Evolutionary conservation across 495 filamentous ascomycete genomes (phyloP).

Genomic region (Podospora tetraspora): DNA sequence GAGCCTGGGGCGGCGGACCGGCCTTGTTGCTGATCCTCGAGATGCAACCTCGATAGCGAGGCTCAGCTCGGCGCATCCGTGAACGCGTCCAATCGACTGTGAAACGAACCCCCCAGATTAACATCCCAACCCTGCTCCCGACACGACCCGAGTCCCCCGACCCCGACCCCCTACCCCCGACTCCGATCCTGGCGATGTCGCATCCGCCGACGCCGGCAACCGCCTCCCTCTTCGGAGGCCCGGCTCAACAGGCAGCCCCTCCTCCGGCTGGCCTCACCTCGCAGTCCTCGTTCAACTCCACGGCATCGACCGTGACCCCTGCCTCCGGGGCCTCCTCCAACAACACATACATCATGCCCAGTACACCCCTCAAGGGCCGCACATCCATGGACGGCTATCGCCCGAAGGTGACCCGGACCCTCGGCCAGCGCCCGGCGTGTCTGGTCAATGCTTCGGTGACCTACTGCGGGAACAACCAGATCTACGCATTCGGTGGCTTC

Average conservation of each 20-base stretch:
- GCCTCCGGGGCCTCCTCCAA: slow-evolving; percentile 54
- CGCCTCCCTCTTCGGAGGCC: slow-evolving; percentile 34
- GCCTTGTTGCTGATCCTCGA: not conserved
- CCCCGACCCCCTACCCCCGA: not conserved
- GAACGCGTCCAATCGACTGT: not conserved
- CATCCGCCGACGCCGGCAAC: slow-evolving; percentile 28
- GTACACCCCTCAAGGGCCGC: slow-evolving; percentile 64
- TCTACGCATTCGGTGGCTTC: slow-evolving; percentile 98
- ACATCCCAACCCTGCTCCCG: not conserved
- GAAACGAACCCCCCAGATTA: not conserved
- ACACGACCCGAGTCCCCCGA: not conserved
- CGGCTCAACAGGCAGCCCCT: slow-evolving; percentile 1
- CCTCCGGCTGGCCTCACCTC: not conserved
- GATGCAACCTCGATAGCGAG: not conserved
- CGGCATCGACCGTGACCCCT: slow-evolving; percentile 34
- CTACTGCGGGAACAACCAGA: slow-evolving; percentile 90
- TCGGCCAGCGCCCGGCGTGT: slow-evolving; percentile 86
- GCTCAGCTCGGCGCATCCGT: not conserved
- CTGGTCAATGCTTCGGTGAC: slow-evolving; percentile 97
- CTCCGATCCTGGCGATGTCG: slow-evolving; percentile 22
- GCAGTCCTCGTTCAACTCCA: slow-evolving; percentile 24
- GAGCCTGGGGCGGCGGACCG: not conserved
- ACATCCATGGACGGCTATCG: slow-evolving; percentile 63
- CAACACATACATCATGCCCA: slow-evolving; percentile 81
- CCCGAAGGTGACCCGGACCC: slow-evolving; percentile 71